These are phyloP conservation scores for Sistotremastrum niveocremeum DNA, from an alignment of 768 basidiomycete genomes.

Conservation along the genomic window DNA sequence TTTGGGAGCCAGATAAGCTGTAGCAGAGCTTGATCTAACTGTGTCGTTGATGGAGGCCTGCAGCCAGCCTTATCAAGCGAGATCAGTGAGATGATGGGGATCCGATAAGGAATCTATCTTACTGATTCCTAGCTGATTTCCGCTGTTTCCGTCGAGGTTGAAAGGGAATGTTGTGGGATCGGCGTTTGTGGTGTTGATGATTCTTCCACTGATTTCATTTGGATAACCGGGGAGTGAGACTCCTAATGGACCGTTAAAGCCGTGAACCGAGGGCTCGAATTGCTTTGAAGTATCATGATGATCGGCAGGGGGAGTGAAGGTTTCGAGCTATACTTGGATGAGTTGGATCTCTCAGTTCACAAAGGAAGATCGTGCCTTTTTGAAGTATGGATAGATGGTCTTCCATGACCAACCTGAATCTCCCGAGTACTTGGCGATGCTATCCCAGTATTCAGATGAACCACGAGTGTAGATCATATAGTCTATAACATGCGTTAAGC, in stretches of 20 bases:
- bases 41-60: conserved; percentile 7
- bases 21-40: conserved; percentile 6
- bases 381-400: conserved; percentile 1
- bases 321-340: conserved; percentile 3
- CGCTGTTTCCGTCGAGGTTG: conserved; percentile 13
- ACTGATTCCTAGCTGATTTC: conserved; percentile 13
- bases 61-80: conserved; percentile 18
- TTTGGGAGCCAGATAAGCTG: conserved; percentile 7
- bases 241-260: neutral
- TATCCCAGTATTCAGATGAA: conserved; percentile 4
- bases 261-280: conserved; percentile 7
- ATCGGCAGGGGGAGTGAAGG: conserved; percentile 4
- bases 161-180: conserved; percentile 9
- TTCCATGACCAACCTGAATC: conserved; percentile 6
- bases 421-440: conserved; percentile 2
- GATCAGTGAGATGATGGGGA: conserved; percentile 7
- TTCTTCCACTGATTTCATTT: neutral
- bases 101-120: conserved; percentile 9
- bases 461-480: conserved; percentile 5
- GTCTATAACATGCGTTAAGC: neutral
- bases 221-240: conserved; percentile 3
- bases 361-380: neutral
- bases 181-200: neutral
- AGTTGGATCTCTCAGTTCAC: neutral
- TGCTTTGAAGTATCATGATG: conserved; percentile 4